Percentiles rank a stretch among this genome's conserved stretches.
These are phyloP conservation scores for Marsdenia floribunda DNA, from an alignment of 257 asterid species.

Conservation along the genomic window DNA sequence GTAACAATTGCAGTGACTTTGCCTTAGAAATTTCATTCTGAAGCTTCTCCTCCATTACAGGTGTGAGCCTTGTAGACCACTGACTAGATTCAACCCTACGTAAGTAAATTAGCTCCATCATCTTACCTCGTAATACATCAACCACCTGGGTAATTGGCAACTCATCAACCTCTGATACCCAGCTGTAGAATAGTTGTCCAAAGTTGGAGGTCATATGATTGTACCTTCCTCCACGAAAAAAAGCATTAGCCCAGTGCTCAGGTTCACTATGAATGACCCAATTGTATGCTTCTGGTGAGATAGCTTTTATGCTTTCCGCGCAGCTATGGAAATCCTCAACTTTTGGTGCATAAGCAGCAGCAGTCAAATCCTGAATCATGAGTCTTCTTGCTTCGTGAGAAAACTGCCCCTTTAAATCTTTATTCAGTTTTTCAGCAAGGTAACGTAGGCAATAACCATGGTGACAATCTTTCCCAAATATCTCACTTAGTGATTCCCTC, in stretches of 20 bases:
- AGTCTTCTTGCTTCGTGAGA: conserved; percentile 98
- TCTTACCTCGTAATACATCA: conserved; percentile 84
- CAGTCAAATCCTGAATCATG: conserved; percentile 85
- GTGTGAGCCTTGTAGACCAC: conserved; percentile 73
- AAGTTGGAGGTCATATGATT: conserved; percentile 85
- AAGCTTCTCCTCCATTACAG: conserved; percentile 82
- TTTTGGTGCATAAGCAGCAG: conserved; percentile 85
- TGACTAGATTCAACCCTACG: conserved; percentile 72
- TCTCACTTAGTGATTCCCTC: conserved; percentile 54
- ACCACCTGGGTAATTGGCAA: conserved; percentile 97
- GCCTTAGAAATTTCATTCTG: conserved; percentile 64
- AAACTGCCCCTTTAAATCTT: conserved; percentile 83
- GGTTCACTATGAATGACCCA: conserved; percentile 87
- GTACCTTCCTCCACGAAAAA: conserved; percentile 76
- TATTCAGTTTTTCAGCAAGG: conserved; percentile 91
- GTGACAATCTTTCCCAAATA: conserved; percentile 76
- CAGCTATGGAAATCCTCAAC: conserved; percentile 58
- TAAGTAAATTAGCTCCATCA: conserved; percentile 79
- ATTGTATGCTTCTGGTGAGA: conserved; percentile 85
- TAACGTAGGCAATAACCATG: conserved; percentile 87
- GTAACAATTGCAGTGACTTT: conserved; percentile 41
- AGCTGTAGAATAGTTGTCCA: conserved; percentile 79
- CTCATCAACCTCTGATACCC: conserved; percentile 96
- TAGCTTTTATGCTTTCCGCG: conserved; percentile 82
- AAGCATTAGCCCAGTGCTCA: conserved; percentile 86